Evolutionary conservation across 1,139 yeast species (phyloP), one percentile per base, ranked within the genome.

Genomic region (Candida albicans): DNA sequence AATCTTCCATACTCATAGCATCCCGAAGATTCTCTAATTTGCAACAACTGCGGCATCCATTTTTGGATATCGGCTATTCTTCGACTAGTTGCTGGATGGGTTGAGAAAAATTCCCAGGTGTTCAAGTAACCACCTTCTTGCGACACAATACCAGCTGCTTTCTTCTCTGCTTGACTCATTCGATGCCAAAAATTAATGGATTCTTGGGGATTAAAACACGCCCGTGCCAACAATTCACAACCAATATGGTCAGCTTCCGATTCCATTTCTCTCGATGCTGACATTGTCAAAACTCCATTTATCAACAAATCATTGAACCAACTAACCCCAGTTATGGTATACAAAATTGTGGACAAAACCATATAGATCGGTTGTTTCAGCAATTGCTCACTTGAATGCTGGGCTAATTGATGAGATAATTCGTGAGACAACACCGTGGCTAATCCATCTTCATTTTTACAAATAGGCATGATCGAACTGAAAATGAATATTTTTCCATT

Each of bases 231-330:
- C 52, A 91, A 73, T 80, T 89, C 87, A 49, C 95, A 71, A 0
- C 99, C 99, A 33, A 93, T 91, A 55, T 84, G 84, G 61, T 93
- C 99, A 0, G 99, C 99, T 61, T 93, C 99, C 0, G 90, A 79
- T 64, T 93, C 99, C 96, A 88, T 88, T 52, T 81, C 89, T 55
- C 99, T 73, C 1, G 95, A 85, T 0, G 95, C 87, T 0, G 97
- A 97, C 77, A 85, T 78, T 51, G 81, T 78, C 38, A 91, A 62
- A 26, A 83, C 62, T 0, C 90, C 76, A 27, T 76, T 75, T 18
- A 87, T 68, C 32, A 89, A 56, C 37, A 85, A 53, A 43, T 77
- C 75, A 54, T 79, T 81, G 44, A 85, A 59, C 35, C 77, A 53
- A 8, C 55, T 43, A 47, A 53, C 59, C 28, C 56, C 73, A 22